Base-by-base conservation (phyloP, 768 basidiomycete genomes). In the Boletus insuetus region DNA sequence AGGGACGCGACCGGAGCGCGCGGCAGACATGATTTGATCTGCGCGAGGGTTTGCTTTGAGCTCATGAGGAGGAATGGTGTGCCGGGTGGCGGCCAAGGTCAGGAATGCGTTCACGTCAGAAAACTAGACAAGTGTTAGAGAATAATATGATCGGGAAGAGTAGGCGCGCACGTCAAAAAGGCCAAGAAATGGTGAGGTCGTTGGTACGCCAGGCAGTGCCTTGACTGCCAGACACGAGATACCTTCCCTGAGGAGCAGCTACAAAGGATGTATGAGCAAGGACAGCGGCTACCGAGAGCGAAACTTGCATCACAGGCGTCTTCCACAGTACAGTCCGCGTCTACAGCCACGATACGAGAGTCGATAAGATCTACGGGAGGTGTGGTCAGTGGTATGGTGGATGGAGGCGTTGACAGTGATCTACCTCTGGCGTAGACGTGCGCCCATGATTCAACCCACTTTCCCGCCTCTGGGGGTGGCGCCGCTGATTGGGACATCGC, bases 21-120 rank as follows among this genome's bases (percentile, higher is more conserved):
- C 91, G 12, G 90, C 90, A 35, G 79, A 76, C 31, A 91, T 77
- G 53, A 93, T 92, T 53, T 86, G 80, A 55, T 83, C 79, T 22
- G 84, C 78, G 3, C 86, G 82, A 1, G 81, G 71, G 58, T 85
- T 80, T 6, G 79, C 82, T 32, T 77, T 76, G 17, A 87, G 67
- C 46, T 85, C 81, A n/a, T 86, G 84, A 0, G 79, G 76, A 22
- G 74, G 69, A 39, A 87, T 76, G 4, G 85, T 87, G 64, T 91
- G 89, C 43, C 85, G 75, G 4, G 88, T 91, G 8, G 91, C 89
- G 11, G 91, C 91, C 44, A 93, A 75, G 4, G 88, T 89, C 55
- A 93, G 71, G 65, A 92, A 93, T n/a, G 91, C 88, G 65, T 93
- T 93, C 12, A 92, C 87, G 65, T 93, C 91, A 17, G 90, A 85